Conservation (phyloP, 345 rosid genomes). For the Acer negundo region DNA sequence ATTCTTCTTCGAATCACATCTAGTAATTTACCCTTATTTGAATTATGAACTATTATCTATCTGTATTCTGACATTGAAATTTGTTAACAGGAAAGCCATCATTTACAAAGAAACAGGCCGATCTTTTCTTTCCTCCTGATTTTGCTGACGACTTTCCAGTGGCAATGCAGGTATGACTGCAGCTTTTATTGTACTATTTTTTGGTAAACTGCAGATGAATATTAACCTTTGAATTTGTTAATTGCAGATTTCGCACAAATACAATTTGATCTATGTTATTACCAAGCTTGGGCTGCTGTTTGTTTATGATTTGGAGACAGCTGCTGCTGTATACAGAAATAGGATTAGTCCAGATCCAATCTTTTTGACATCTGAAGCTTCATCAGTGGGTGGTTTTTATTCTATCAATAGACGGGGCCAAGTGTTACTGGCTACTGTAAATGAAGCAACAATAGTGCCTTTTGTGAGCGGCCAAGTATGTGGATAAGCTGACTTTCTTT, state of each 20-base stretch:
- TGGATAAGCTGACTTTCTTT: slow-evolving; percentile 22
- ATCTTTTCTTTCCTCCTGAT: slow-evolving; percentile 98
- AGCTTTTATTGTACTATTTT: slow-evolving; percentile 14
- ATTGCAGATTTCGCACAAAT: slow-evolving; percentile 92
- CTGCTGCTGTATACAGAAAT: slow-evolving; percentile 94
- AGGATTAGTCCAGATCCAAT: slow-evolving; percentile 99
- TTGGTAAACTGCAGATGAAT: background rate
- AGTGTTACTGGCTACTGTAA: slow-evolving; percentile 86
- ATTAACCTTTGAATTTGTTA: slow-evolving; percentile 18
- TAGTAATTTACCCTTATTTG: background rate
- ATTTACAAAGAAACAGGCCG: slow-evolving; percentile 93
- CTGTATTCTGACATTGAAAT: slow-evolving; percentile 8
- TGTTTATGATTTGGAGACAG: slow-evolving; percentile 98
- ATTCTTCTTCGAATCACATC: background rate
- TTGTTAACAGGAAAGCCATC: slow-evolving; percentile 80
- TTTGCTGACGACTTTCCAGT: slow-evolving; percentile 99
- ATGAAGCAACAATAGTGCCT: slow-evolving; percentile 91
- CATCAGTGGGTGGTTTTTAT: slow-evolving; percentile 89
- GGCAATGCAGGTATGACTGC: slow-evolving; percentile 84
- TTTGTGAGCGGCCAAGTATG: slow-evolving; percentile 97
- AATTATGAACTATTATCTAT: background rate
- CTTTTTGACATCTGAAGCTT: slow-evolving; percentile 96
- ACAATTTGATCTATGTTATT: slow-evolving; percentile 85
- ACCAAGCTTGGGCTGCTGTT: slow-evolving; percentile 97
- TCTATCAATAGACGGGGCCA: slow-evolving; percentile 90